Evolutionary conservation across 352 stramenopile species (phyloP).

Genomic region (Globisporangium nunn): DNA sequence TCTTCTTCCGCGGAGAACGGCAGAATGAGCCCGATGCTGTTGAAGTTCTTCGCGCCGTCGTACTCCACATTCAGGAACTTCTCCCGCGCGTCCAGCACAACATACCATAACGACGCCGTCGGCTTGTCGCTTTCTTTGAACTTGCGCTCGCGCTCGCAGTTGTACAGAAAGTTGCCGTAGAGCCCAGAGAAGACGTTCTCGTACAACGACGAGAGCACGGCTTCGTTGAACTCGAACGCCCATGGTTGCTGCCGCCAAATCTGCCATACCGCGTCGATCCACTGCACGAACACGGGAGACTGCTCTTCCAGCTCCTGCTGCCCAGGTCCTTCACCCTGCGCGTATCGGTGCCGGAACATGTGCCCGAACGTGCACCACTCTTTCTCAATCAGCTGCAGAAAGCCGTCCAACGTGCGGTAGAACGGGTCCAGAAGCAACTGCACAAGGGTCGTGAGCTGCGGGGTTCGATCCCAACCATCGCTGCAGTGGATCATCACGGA

Average conservation of each 20-base stretch:
- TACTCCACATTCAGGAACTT: constrained; percentile 82
- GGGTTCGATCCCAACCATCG: constrained; percentile 98
- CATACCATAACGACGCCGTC: constrained; percentile 70
- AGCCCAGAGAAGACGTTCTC: constrained; percentile 95
- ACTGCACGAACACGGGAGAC: constrained; percentile 98
- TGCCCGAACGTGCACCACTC: constrained; percentile 99
- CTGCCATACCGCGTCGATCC: constrained; percentile 97
- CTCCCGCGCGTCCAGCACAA: constrained; percentile 49
- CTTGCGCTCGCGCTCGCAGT: constrained; percentile 87
- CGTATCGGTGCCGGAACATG: constrained; percentile 96
- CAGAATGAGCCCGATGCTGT: constrained; percentile 73
- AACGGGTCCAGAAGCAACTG: constrained; percentile 98
- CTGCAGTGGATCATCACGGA: constrained; percentile 98
- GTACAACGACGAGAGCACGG: constrained; percentile 88
- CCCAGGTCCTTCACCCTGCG: constrained; percentile 90
- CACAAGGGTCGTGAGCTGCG: constrained; percentile 92
- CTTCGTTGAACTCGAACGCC: constrained; percentile 98
- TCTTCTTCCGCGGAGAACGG: constrained; percentile 81
- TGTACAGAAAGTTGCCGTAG: constrained; percentile 97
- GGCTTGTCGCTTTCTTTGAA: constrained; percentile 49
- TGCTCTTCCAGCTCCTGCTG: constrained; percentile 95
- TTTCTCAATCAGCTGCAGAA: constrained; percentile 97
- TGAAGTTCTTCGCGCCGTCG: constrained; percentile 78
- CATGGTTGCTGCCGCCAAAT: constrained; percentile 94
- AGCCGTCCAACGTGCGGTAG: constrained; percentile 94